Conservation (phyloP, 352 stramenopile genomes). For the Phytophthora sp. region DNA sequence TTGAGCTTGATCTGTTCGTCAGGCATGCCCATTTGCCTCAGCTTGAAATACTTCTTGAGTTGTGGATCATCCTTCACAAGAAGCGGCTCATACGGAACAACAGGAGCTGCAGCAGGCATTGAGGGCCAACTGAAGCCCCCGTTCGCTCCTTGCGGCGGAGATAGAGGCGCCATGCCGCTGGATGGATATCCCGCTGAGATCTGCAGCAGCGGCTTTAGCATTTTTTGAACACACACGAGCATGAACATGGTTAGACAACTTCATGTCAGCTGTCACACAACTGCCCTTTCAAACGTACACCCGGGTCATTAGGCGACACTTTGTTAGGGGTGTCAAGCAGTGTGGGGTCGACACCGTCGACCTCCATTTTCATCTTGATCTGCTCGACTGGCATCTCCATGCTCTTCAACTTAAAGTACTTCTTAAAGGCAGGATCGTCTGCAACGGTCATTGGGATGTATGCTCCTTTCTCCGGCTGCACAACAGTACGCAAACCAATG, state of each 20-base stretch:
- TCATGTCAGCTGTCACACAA: too few species aligned
- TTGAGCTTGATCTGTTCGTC: slow-evolving; percentile 85
- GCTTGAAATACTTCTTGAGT: slow-evolving; percentile 86
- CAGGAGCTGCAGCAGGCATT: slow-evolving; percentile 25
- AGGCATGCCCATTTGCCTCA: slow-evolving; percentile 83
- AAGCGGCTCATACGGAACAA: slow-evolving; percentile 67
- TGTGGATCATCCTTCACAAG: slow-evolving; percentile 78
- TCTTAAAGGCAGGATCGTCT: slow-evolving; percentile 82
- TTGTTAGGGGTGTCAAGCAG: slow-evolving; percentile 69
- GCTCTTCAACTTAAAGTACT: slow-evolving; percentile 88
- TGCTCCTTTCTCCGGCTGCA: slow-evolving; percentile 62
- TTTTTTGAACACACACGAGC: background rate
- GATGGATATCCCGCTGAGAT: slow-evolving; percentile 17
- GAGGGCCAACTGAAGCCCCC: slow-evolving; percentile 33
- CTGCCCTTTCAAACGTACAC: slow-evolving; percentile 46
- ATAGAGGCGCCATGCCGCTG: slow-evolving; percentile 22
- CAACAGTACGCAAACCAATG: background rate
- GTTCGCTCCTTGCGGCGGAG: slow-evolving; percentile 15
- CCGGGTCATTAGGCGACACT: slow-evolving; percentile 80
- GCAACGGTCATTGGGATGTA: slow-evolving; percentile 75
- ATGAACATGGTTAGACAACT: slow-evolving; percentile 1
- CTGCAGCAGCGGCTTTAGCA: slow-evolving; percentile 36
- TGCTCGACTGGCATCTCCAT: slow-evolving; percentile 85
- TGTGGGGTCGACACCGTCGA: slow-evolving; percentile 69
- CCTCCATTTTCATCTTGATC: slow-evolving; percentile 90